Percentiles rank a stretch among this genome's conserved stretches.
Evolutionary conservation across 2,329 filamentous ascomycete species (phyloP).

Genomic region (Xenoacremonium recifei): DNA sequence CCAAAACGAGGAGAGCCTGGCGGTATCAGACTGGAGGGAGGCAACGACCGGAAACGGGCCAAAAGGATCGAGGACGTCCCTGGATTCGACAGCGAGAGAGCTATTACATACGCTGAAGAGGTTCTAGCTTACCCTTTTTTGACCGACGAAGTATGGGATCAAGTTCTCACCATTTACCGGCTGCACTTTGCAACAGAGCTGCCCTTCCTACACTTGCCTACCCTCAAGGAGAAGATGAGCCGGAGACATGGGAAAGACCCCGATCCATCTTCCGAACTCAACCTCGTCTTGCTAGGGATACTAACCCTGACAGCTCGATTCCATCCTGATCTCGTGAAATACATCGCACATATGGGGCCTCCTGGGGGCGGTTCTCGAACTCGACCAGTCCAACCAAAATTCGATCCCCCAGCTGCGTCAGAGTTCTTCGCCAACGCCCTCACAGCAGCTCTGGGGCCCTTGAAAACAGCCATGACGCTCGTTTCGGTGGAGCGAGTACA

Average conservation of each 20-base stretch:
- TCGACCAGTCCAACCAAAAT: constrained; percentile 32
- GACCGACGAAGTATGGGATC: constrained; percentile 64
- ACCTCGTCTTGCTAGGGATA: constrained; percentile 63
- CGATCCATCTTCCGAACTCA: constrained; percentile 45
- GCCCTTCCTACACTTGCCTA: constrained; percentile 67
- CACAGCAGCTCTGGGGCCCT: constrained; percentile 47
- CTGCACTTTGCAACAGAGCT: constrained; percentile 71
- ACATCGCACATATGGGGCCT: constrained; percentile 42
- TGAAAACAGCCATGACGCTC: constrained; percentile 45
- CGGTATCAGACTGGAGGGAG: constrained; percentile 42
- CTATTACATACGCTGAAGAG: constrained; percentile 49
- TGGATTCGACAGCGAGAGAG: constrained; percentile 36
- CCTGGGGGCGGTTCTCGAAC: constrained; percentile 33
- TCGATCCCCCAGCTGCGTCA: constrained; percentile 56
- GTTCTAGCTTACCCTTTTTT: constrained; percentile 61
- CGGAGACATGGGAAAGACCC: constrained; percentile 36
- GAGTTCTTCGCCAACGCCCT: constrained; percentile 64
- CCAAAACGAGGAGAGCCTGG: constrained; percentile 42
- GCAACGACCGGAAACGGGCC: constrained; percentile 49
- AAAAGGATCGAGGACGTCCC: constrained; percentile 43
- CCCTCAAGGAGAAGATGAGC: constrained; percentile 54
- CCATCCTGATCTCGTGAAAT: constrained; percentile 58
- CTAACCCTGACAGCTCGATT: constrained; percentile 69
- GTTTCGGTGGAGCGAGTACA: constrained; percentile 64
- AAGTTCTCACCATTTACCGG: constrained; percentile 68